These are phyloP conservation scores for Colletotrichum magnum DNA, from an alignment of 2,329 filamentous ascomycete genomes.

Conservation along the genomic window DNA sequence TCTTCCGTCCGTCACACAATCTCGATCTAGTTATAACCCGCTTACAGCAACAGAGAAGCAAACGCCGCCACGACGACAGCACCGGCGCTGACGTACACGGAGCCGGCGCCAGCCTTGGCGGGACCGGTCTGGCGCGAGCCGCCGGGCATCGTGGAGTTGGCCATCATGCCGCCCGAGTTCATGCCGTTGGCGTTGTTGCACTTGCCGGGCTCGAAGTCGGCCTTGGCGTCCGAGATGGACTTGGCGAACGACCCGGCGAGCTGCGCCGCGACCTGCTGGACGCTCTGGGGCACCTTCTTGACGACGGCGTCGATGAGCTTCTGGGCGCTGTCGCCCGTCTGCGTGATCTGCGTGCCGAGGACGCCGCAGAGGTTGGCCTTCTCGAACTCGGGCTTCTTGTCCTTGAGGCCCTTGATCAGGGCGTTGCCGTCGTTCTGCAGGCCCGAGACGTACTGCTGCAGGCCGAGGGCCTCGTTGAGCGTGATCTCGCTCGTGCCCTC, in stretches of 20 bases:
- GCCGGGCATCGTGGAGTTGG: conserved; percentile 41
- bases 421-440: conserved; percentile 46
- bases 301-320: conserved; percentile 49
- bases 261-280: conserved; percentile 46
- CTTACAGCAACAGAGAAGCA: conserved; percentile 30
- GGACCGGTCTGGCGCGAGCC: conserved; percentile 15
- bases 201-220: conserved; percentile 47
- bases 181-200: conserved; percentile 47
- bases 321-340: conserved; percentile 45
- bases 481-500: conserved; percentile 39
- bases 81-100: conserved; percentile 19
- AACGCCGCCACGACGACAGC: conserved; percentile 25
- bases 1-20: not conserved
- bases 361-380: conserved; percentile 47
- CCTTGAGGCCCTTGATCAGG: conserved; percentile 46
- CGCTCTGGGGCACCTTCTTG: conserved; percentile 47
- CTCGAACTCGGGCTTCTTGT: conserved; percentile 47
- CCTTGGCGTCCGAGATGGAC: conserved; percentile 44
- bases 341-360: conserved; percentile 44
- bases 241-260: conserved; percentile 46
- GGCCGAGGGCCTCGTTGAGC: conserved; percentile 40
- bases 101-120: conserved; percentile 13
- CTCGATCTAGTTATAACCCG: not conserved
- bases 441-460: conserved; percentile 39
- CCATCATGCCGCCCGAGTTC: conserved; percentile 1